Conservation (phyloP, 1,284 basidiomycete species). For the Trichosporon sp. region DNA sequence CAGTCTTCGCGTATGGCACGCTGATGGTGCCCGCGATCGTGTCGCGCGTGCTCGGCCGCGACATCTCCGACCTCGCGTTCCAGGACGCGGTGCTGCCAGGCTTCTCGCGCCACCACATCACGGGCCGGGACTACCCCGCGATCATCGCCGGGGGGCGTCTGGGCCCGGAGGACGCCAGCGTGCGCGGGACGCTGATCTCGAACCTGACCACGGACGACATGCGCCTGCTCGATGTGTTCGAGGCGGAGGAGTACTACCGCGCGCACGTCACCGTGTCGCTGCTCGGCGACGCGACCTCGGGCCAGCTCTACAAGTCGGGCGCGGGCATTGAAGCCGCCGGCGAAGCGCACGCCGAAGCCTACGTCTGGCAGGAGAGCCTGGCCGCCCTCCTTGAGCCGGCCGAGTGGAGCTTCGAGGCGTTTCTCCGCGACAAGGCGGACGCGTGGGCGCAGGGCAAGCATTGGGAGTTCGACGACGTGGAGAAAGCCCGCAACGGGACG, state of each 20-base stretch:
- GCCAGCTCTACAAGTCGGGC: conserved; percentile 10
- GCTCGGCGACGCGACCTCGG: conserved; percentile 49
- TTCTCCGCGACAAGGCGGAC: conserved; percentile 37
- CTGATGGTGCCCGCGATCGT: conserved; percentile 68
- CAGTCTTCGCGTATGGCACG: conserved; percentile 83
- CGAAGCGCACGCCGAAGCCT: conserved; percentile 57
- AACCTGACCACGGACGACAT: conserved; percentile 63
- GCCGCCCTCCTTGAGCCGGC: conserved; percentile 57
- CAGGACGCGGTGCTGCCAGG: conserved; percentile 62
- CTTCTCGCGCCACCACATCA: conserved; percentile 69
- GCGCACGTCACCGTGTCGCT: conserved; percentile 54
- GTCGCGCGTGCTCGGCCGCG: conserved; percentile 59
- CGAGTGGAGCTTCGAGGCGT: conserved; percentile 58
- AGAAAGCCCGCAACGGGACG: conserved; percentile 58
- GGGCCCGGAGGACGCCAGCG: conserved; percentile 53
- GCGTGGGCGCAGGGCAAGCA: conserved; percentile 32
- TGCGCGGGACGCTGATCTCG: conserved; percentile 65
- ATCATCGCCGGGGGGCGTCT: conserved; percentile 52
- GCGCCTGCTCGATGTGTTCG: conserved; percentile 64
- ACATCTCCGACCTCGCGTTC: conserved; percentile 57
- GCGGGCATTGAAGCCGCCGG: conserved; percentile 13
- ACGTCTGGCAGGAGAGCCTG: conserved; percentile 60
- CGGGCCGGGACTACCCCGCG: conserved; percentile 68
- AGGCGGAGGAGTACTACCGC: conserved; percentile 55
- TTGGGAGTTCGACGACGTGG: conserved; percentile 62